Base-by-base conservation (phyloP, 371 early-diverging fungal genomes). In the Lichtheimia corymbifera region DNA sequence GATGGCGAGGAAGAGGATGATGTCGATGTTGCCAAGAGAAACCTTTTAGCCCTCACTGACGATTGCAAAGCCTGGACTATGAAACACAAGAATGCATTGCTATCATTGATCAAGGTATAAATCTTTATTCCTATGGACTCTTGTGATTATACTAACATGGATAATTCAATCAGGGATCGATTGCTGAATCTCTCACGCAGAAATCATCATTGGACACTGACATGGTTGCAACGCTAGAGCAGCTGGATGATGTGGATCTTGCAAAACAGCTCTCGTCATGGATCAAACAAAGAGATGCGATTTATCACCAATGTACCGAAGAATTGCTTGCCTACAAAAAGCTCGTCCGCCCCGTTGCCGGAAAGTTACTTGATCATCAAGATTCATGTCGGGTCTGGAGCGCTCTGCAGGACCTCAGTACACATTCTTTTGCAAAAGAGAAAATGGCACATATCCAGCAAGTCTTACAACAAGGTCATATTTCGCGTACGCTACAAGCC, bases 271-370 rank as follows among this genome's bases (percentile, higher is more conserved):
- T 58, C 13, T 28, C 35, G 15, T n/a, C 50, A 25, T 91, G 90
- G 91, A 68, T 82, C 20, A 82, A 88, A 63, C 86, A 86, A 64
- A 55, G 73, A 28, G 88, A 88, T 59, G 67, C 27, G 9, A 30
- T 62, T 18, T 66, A 66, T 42, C 49, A 44, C 5, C 55, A 62
- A 15, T 66, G 62, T 42, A 12, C 18, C 7, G 62, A 62, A 4
- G 55, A 61, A 28, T 28, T 66, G 18, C 58, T 18, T 15, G 35
- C 28, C 1, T 66, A 66, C 44, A 18, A 25, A 3, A 27, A 49
- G 3, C 40, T 61, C n/a, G 7, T 49, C 12, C 43, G 53, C 13
- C 62, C 62, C 18, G 41, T 58, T 18, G 55, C n/a, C 3, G 12
- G 58, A 17, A 58, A 55, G 20, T 11, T 58, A 1, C 25, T 66